A percentile compares a stretch with the other conserved stretches of the same genome.
phyloP scores from a whole-genome alignment of 1,139 yeast species.

The Blastobotrys petasosporus region DNA sequence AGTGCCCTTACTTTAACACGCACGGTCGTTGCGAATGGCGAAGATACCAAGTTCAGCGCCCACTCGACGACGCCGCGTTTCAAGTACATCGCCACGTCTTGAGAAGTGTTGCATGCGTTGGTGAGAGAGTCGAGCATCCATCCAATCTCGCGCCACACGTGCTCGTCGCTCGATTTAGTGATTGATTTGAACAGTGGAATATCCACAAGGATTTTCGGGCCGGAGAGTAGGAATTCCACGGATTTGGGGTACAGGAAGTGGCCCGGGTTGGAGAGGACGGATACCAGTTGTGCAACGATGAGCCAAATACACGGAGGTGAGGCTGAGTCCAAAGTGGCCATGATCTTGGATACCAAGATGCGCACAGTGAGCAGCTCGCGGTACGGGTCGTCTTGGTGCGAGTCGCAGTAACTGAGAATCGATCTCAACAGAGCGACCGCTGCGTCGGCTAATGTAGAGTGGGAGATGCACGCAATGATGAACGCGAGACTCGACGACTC shows the following conservation, averaged over 20 bases:
- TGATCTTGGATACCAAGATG: constrained; percentile 55
- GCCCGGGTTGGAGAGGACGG: constrained; percentile 60
- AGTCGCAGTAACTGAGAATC: constrained; percentile 11
- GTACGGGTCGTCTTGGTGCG: constrained; percentile 31
- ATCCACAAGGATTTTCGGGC: constrained; percentile 51
- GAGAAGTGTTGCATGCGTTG: constrained; percentile 40
- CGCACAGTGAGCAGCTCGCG: constrained; percentile 56
- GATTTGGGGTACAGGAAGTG: constrained; percentile 66
- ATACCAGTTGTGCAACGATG: constrained; percentile 49
- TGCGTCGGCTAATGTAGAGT: constrained; percentile 2
- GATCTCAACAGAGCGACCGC: neutral
- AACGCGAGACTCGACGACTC: constrained; percentile 57
- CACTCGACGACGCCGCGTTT: constrained; percentile 60
- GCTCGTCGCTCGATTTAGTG: constrained; percentile 41
- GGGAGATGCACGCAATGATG: constrained; percentile 44
- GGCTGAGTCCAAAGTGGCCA: constrained; percentile 42
- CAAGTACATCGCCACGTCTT: constrained; percentile 50
- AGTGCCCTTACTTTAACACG: constrained; percentile 41
- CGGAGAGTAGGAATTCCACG: constrained; percentile 38
- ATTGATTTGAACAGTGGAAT: constrained; percentile 59
- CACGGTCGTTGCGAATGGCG: constrained; percentile 22
- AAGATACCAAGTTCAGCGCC: constrained; percentile 44
- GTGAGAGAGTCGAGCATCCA: constrained; percentile 60
- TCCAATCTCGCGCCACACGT: constrained; percentile 49
- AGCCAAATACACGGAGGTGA: constrained; percentile 40